A percentile compares a stretch with the other conserved stretches of the same genome.
These are phyloP conservation scores for Penicillium angulare DNA, from an alignment of 495 filamentous ascomycete genomes.

Conservation along the genomic window DNA sequence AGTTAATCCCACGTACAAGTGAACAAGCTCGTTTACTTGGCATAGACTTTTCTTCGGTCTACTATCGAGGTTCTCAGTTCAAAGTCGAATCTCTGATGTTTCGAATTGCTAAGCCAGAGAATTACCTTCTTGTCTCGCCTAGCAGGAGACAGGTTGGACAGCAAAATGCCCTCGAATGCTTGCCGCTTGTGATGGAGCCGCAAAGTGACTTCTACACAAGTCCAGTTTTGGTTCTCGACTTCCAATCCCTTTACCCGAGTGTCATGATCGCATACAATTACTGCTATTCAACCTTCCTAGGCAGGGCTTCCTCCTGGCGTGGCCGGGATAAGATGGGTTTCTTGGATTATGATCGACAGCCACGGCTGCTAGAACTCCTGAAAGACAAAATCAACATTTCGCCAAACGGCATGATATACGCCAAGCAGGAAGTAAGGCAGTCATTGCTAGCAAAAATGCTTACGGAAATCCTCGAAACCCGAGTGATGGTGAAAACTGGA, in stretches of 20 bases:
- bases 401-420: conserved; percentile 96
- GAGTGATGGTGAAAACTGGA: conserved; percentile 96
- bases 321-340: conserved; percentile 96
- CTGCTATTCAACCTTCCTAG: conserved; percentile 96
- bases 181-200: conserved; percentile 96
- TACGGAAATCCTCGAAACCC: conserved; percentile 90
- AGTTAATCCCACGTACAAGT: conserved; percentile 83
- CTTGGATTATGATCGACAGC: conserved; percentile 72
- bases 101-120: conserved; percentile 95
- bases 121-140: conserved; percentile 86
- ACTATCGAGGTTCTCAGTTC: conserved; percentile 91
- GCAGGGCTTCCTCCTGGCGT: conserved; percentile 79
- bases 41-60: conserved; percentile 94
- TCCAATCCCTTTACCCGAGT: conserved; percentile 93
- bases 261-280: conserved; percentile 99
- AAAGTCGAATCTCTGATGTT: conserved; percentile 99
- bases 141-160: conserved; percentile 87
- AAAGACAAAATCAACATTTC: conserved; percentile 88
- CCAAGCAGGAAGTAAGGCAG: conserved; percentile 79
- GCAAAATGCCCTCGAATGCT: conserved; percentile 92
- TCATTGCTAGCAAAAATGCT: conserved; percentile 96
- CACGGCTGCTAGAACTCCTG: conserved; percentile 72
- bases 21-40: conserved; percentile 93
- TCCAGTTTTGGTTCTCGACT: conserved; percentile 88
- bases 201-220: conserved; percentile 92